Percentiles rank a stretch among this genome's conserved stretches.
phyloP scores from a whole-genome alignment of 192 early-diverging fungal species.

The Geranomyces variabilis region DNA sequence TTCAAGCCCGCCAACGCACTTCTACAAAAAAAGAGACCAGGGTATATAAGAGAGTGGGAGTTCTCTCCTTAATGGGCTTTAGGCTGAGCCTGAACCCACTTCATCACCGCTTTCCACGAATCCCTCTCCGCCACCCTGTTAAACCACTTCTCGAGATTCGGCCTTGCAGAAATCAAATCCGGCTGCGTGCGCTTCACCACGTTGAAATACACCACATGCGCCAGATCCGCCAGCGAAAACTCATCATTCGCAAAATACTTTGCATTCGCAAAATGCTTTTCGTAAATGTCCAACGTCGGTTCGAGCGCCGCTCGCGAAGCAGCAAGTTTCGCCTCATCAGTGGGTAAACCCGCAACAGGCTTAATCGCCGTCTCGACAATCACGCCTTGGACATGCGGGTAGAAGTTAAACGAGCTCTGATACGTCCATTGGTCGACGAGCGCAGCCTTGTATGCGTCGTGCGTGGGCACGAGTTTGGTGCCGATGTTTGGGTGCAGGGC shows the following conservation, averaged over 20 bases:
- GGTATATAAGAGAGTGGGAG: no score
- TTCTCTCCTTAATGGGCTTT: not conserved
- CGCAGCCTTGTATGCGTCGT: conserved; percentile 30
- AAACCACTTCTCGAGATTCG: conserved; percentile 1
- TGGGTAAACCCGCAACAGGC: not conserved
- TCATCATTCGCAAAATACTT: conserved; percentile 20
- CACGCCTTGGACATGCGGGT: conserved; percentile 5
- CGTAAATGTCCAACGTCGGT: conserved; percentile 28
- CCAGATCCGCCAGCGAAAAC: conserved; percentile 21
- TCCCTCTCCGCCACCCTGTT: not conserved
- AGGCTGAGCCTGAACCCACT: conserved; percentile 5
- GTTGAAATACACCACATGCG: conserved; percentile 17
- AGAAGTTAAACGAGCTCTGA: conserved; percentile 17
- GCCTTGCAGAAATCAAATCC: conserved; percentile 5
- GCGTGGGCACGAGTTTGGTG: conserved; percentile 30
- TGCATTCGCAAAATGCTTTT: conserved; percentile 6
- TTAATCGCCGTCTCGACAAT: conserved; percentile 31
- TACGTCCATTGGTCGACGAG: conserved; percentile 42
- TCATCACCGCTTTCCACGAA: conserved; percentile 6
- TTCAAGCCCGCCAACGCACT: no score
- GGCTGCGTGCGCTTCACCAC: conserved; percentile 13
- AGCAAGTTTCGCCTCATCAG: conserved; percentile 7
- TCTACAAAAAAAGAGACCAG: no score
- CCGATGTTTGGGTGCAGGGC: conserved; percentile 32
- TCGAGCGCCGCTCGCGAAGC: not conserved